Evolutionary conservation across 176 grass and related monocot genomes (phyloP).

Genomic region (Phoenix dactylifera): DNA sequence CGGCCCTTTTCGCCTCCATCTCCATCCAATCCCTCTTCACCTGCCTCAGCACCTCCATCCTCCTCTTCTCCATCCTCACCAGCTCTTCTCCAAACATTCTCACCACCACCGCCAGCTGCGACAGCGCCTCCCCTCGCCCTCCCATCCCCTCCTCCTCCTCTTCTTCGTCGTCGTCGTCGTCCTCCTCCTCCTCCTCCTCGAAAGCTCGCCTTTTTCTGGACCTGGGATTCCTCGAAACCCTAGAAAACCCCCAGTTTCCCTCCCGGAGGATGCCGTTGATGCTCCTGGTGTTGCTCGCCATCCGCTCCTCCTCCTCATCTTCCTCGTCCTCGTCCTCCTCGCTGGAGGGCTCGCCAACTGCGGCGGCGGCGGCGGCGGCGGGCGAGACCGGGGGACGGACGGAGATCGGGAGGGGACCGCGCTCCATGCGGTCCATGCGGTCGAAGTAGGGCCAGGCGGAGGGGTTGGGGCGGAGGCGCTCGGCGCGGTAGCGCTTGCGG

Average conservation of each 20-base stretch:
- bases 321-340: not conserved
- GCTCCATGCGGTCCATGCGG: constrained; percentile 76
- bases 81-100: constrained; percentile 58
- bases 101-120: constrained; percentile 38
- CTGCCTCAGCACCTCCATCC: constrained; percentile 68
- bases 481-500: constrained; percentile 78
- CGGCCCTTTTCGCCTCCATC: constrained; percentile 43
- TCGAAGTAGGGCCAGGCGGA: constrained; percentile 87
- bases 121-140: not conserved
- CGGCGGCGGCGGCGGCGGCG: not conserved
- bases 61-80: constrained; percentile 60
- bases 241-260: constrained; percentile 16
- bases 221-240: constrained; percentile 24
- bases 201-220: constrained; percentile 40
- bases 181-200: constrained; percentile 11
- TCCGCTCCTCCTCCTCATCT: not conserved
- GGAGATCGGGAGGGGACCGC: constrained; percentile 38
- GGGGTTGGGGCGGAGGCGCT: constrained; percentile 46
- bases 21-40: constrained; percentile 75
- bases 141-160: constrained; percentile 12
- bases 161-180: constrained; percentile 26
- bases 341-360: not conserved
- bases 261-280: constrained; percentile 71
- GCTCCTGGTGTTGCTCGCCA: constrained; percentile 58
- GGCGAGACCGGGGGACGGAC: constrained; percentile 14